Evolutionary conservation across 2,329 filamentous ascomycete genomes (phyloP).

Genomic region (Monosporascus sp.): DNA sequence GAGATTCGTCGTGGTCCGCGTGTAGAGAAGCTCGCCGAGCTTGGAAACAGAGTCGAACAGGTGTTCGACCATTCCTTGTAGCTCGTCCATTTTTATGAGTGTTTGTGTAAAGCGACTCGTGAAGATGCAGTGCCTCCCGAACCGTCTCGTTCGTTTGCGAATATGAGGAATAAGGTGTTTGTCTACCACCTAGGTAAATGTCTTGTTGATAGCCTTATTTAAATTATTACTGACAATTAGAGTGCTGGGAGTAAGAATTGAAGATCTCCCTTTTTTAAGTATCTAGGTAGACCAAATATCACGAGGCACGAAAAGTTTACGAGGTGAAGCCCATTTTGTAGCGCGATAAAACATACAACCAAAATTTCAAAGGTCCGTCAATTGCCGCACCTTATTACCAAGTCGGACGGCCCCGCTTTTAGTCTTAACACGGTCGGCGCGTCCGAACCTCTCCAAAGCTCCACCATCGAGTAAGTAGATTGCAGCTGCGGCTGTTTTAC

Average conservation of each 20-base stretch:
- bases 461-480: not conserved
- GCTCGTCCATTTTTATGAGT: conserved; percentile 23
- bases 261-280: too few relatives aligned
- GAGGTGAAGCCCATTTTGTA: not conserved
- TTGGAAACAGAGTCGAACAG: conserved; percentile 22
- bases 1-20: conserved; percentile 44
- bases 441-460: not conserved
- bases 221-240: too few relatives aligned
- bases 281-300: too few relatives aligned
- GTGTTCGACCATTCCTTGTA: conserved; percentile 23
- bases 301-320: too few relatives aligned
- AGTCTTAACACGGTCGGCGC: not conserved
- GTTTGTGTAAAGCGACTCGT: not conserved
- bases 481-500: not conserved
- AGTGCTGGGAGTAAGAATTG: too few relatives aligned
- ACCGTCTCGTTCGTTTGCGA: too few relatives aligned
- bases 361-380: not conserved
- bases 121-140: too few relatives aligned
- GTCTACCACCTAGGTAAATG: too few relatives aligned
- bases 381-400: not conserved
- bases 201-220: too few relatives aligned
- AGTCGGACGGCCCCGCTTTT: not conserved
- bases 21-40: conserved; percentile 20
- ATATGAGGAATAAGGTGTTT: too few relatives aligned
- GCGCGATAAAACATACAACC: not conserved